These are phyloP conservation scores for Eimeria acervulina DNA, from an alignment of 169 alveolate species.

Conservation along the genomic window DNA sequence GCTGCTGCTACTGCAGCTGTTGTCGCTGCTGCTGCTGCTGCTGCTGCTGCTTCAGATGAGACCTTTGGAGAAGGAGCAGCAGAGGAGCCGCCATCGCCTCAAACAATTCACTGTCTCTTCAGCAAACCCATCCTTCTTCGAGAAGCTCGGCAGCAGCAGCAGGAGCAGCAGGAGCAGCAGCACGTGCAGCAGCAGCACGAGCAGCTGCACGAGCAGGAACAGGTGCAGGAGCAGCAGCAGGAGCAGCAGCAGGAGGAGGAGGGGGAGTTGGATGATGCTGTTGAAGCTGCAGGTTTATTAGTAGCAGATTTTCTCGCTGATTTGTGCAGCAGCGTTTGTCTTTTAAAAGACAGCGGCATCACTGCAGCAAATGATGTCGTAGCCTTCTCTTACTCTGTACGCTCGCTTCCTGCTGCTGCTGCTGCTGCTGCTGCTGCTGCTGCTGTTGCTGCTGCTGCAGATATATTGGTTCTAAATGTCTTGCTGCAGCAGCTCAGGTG, in stretches of 20 bases:
- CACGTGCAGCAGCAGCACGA: neutral
- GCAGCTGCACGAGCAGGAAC: neutral
- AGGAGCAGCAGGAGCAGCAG: constrained; percentile 23
- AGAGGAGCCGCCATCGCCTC: constrained; percentile 4
- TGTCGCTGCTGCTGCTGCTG: too few relatives aligned
- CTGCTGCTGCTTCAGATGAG: neutral
- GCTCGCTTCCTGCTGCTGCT: neutral
- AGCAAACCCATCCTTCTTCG: constrained; percentile 1
- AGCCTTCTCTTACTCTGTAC: constrained; percentile 4
- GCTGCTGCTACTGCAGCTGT: too few relatives aligned
- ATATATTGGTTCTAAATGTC: neutral
- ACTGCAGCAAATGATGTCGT: neutral
- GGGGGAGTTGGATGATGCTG: neutral
- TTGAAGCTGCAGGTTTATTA: neutral
- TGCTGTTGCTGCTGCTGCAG: too few relatives aligned
- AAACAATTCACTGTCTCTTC: neutral
- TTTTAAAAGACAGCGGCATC: neutral
- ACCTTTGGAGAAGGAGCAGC: neutral
- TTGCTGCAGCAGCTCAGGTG: too few relatives aligned
- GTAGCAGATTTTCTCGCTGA: neutral
- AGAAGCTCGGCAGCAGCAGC: too few relatives aligned
- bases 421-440: neutral
- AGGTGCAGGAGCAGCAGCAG: constrained; percentile 13
- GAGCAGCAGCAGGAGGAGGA: neutral
- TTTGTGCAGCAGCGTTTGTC: neutral